Conservation (phyloP, 108 stramenopile species). For the Poteriospumella lacustris region DNA sequence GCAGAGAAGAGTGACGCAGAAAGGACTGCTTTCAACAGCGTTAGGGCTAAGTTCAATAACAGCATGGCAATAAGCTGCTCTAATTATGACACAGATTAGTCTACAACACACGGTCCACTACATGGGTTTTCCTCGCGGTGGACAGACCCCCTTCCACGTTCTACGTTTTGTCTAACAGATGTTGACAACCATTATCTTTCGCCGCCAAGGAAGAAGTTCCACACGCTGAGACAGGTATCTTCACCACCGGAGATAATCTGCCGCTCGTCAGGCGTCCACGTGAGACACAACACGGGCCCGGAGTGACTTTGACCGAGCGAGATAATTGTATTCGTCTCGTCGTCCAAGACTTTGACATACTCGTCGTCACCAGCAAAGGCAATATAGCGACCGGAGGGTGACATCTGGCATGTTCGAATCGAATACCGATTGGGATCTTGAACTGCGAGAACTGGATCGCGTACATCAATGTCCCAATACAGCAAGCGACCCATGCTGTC, state of each 20-base stretch:
- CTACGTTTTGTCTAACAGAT: no score
- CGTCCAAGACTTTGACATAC: constrained; percentile 39
- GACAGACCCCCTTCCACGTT: no score
- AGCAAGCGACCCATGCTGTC: constrained; percentile 48
- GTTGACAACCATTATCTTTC: no score
- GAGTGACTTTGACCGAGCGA: constrained; percentile 45
- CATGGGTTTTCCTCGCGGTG: no score
- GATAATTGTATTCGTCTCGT: constrained; percentile 24
- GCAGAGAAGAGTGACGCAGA: no score
- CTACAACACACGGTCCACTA: no score
- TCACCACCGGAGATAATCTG: constrained; percentile 53
- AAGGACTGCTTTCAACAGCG: no score
- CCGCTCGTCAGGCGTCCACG: constrained; percentile 52
- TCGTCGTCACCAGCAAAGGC: constrained; percentile 48
- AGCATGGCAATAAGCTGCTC: no score
- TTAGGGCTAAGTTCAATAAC: no score
- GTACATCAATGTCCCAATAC: constrained; percentile 54
- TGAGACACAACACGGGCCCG: constrained; percentile 19
- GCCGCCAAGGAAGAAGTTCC: constrained; percentile 48
- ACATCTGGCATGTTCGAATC: constrained; percentile 36
- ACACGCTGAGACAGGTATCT: constrained; percentile 48
- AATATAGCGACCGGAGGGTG: constrained; percentile 49
- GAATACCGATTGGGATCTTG: neutral
- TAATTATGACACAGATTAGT: no score
- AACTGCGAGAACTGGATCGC: constrained; percentile 37